phyloP scores from a whole-genome alignment of 2,329 filamentous ascomycete genomes.

The Phaeosphaeriaceae sp. region DNA sequence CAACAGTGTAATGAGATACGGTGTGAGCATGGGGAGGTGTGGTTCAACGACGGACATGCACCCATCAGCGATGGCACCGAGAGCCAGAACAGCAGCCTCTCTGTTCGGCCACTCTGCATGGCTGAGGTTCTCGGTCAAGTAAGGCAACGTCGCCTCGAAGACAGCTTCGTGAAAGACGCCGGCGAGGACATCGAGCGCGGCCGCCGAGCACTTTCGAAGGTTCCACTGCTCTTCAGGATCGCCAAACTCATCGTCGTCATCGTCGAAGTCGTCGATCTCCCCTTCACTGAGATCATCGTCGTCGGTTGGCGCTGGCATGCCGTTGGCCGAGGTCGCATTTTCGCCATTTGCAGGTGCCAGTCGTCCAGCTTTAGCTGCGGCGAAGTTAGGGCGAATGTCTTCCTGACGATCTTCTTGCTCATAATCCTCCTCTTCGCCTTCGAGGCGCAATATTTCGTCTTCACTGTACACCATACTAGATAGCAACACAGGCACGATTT shows the following conservation, averaged over 20 bases:
- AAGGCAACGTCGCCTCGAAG: conserved; percentile 90
- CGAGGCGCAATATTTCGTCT: conserved; percentile 86
- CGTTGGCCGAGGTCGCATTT: conserved; percentile 52
- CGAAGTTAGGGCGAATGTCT: conserved; percentile 92
- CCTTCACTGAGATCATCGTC: conserved; percentile 86
- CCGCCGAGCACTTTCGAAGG: conserved; percentile 93
- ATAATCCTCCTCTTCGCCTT: conserved; percentile 81
- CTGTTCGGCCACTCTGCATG: conserved; percentile 90
- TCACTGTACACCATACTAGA: conserved; percentile 97
- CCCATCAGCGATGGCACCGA: conserved; percentile 93
- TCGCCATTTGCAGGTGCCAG: conserved; percentile 57
- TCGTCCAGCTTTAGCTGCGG: conserved; percentile 70
- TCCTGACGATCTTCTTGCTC: conserved; percentile 88
- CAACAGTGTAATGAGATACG: conserved; percentile 86
- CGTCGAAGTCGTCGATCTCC: conserved; percentile 76
- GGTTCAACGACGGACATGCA: conserved; percentile 90
- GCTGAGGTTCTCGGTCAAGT: conserved; percentile 86
- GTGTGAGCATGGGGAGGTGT: conserved; percentile 87
- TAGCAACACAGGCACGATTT: conserved; percentile 88
- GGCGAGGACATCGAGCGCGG: conserved; percentile 91
- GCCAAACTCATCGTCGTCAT: conserved; percentile 73
- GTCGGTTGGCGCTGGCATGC: conserved; percentile 49
- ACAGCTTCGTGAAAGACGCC: conserved; percentile 87
- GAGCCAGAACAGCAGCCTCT: conserved; percentile 90
- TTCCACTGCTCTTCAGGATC: conserved; percentile 95